Percentiles rank a stretch among this genome's conserved stretches.
These are phyloP conservation scores for Capsella bursapastoris DNA, from an alignment of 345 rosid species.

Conservation along the genomic window DNA sequence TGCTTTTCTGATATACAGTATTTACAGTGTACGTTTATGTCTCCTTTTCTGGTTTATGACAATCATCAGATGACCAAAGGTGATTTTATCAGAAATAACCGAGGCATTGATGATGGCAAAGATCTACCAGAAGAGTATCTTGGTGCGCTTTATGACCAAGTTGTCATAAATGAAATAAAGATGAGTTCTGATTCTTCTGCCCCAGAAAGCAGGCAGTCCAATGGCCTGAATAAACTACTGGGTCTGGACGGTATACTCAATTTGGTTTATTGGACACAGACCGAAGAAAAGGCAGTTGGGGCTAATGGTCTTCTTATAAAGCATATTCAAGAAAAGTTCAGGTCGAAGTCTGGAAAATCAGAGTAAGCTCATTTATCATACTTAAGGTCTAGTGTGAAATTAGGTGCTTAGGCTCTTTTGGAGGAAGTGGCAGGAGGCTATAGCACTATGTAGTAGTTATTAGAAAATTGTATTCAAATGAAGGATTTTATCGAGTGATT, in stretches of 20 bases:
- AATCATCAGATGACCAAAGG: conserved; percentile 86
- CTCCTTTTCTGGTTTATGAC: conserved; percentile 36
- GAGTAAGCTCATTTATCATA: conserved; percentile 61
- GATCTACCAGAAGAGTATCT: conserved; percentile 94
- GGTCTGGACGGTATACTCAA: conserved; percentile 95
- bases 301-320: conserved; percentile 93
- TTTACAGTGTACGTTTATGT: conserved; percentile 18
- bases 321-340: conserved; percentile 95
- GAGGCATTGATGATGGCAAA: conserved; percentile 97
- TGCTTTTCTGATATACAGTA: background rate
- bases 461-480: conserved; percentile 24
- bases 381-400: conserved; percentile 29
- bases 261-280: conserved; percentile 80
- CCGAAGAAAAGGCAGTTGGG: conserved; percentile 88
- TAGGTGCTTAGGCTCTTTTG: conserved; percentile 8
- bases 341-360: conserved; percentile 87
- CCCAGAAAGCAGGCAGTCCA: conserved; percentile 84
- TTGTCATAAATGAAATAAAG: conserved; percentile 91
- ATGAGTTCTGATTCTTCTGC: conserved; percentile 80
- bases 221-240: conserved; percentile 81
- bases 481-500: conserved; percentile 17
- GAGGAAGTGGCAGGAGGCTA: conserved; percentile 7
- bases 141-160: conserved; percentile 79
- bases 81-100: conserved; percentile 82
- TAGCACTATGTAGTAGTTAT: conserved; percentile 22